Evolutionary conservation across 2,329 filamentous ascomycete species (phyloP).

Genomic region (Sclerotinia nivalis): DNA sequence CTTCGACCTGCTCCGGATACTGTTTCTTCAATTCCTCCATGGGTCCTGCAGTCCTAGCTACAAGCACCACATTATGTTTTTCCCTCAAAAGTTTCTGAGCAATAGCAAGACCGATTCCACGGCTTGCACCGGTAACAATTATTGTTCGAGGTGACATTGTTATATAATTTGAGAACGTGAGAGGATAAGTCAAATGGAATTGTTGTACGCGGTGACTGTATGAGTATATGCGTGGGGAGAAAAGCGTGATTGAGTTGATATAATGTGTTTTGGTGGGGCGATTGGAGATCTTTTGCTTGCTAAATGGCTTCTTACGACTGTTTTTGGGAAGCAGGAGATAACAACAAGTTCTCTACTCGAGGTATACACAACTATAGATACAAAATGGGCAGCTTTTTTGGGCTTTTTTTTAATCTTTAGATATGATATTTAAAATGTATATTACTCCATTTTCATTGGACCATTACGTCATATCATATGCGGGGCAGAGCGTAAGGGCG

Average conservation of each 20-base stretch:
- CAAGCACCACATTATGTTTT: slow-evolving; percentile 59
- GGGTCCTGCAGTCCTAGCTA: slow-evolving; percentile 54
- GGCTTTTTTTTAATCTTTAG: not conserved
- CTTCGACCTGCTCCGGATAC: slow-evolving; percentile 56
- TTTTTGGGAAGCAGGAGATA: not conserved
- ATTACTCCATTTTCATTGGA: not conserved
- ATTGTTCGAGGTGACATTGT: slow-evolving; percentile 62
- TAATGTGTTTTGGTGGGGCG: slow-evolving; percentile 14
- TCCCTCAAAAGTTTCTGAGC: slow-evolving; percentile 53
- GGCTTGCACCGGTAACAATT: slow-evolving; percentile 67
- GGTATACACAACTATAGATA: not conserved
- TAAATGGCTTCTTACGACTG: not conserved
- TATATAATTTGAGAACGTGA: too few relatives aligned
- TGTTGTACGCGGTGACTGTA: not conserved
- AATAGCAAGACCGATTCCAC: slow-evolving; percentile 61
- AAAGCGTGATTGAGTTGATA: not conserved
- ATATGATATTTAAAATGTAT: not conserved
- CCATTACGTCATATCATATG: slow-evolving; percentile 7
- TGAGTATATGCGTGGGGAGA: not conserved
- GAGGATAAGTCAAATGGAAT: not conserved
- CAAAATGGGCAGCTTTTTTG: too few relatives aligned
- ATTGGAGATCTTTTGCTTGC: not conserved
- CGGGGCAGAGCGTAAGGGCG: not conserved
- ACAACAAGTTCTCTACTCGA: not conserved
- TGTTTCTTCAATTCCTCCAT: slow-evolving; percentile 54